Percentiles rank a stretch among this genome's conserved stretches.
Evolutionary conservation across 768 basidiomycete species (phyloP).

Genomic region (Lyophyllum atratum): DNA sequence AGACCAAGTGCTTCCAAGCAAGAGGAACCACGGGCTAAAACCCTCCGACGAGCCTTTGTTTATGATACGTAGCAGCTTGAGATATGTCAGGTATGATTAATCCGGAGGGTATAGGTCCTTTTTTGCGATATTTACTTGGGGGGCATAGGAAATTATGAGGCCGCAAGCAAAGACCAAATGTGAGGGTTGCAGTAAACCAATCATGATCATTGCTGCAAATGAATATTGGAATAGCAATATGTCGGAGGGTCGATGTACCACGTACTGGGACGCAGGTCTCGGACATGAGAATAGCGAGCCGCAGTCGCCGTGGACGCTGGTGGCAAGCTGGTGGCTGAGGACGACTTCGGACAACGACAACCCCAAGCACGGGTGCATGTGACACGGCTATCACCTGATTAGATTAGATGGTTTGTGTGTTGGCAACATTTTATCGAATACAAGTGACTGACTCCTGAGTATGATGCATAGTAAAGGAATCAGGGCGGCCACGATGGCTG

Average conservation of each 20-base stretch:
- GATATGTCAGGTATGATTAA: background rate
- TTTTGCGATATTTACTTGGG: constrained; percentile 78
- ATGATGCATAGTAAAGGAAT: no score
- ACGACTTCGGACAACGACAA: no score
- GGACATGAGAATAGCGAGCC: background rate
- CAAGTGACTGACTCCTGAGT: no score
- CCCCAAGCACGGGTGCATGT: no score
- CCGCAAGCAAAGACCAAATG: constrained; percentile 67
- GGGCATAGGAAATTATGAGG: constrained; percentile 79
- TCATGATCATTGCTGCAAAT: constrained; percentile 68
- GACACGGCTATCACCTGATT: no score
- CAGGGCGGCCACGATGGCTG: no score
- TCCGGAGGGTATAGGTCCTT: background rate
- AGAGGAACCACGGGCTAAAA: constrained; percentile 86
- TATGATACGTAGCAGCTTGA: background rate
- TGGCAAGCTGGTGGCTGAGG: no score
- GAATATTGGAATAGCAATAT: no score
- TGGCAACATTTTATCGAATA: no score
- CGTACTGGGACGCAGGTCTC: constrained; percentile 7
- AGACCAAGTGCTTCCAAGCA: constrained; percentile 84
- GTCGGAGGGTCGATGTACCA: background rate
- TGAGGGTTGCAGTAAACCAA: constrained; percentile 67
- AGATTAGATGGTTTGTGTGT: no score
- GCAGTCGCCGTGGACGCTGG: background rate
- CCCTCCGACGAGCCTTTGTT: constrained; percentile 71